Conservation (phyloP, 768 basidiomycete genomes). For the Clitopilus hobsonii region DNA sequence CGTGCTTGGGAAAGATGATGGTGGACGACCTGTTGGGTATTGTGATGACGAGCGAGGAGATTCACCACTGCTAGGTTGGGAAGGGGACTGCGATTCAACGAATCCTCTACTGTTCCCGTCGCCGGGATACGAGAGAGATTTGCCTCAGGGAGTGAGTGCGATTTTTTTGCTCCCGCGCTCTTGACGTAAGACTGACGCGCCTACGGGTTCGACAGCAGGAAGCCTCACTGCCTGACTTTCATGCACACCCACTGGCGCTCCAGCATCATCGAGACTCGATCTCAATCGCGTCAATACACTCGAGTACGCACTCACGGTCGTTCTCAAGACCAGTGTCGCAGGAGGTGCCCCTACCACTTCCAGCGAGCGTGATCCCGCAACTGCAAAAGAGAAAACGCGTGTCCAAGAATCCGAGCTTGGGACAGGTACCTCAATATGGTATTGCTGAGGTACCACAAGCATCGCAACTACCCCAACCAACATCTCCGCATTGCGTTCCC, state of each 20-base stretch:
- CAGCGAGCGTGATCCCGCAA: not conserved
- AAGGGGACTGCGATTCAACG: not conserved
- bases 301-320: not conserved
- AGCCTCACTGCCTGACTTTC: not conserved
- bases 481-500: not conserved
- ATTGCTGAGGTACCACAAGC: not conserved
- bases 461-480: not conserved
- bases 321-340: not conserved
- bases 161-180: not conserved
- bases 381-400: not conserved
- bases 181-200: not conserved
- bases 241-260: not conserved
- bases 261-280: not conserved
- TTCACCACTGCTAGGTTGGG: not conserved
- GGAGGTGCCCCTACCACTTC: not conserved
- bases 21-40: too few relatives aligned
- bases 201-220: not conserved
- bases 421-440: not conserved
- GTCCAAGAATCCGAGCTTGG: not conserved
- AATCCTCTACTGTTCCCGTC: not conserved
- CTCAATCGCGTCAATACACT: not conserved
- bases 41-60: not conserved
- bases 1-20: too few relatives aligned
- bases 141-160: not conserved
- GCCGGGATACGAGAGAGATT: not conserved